These are phyloP conservation scores for Trichoderma koningii DNA, from an alignment of 2,329 filamentous ascomycete genomes.

Conservation along the genomic window DNA sequence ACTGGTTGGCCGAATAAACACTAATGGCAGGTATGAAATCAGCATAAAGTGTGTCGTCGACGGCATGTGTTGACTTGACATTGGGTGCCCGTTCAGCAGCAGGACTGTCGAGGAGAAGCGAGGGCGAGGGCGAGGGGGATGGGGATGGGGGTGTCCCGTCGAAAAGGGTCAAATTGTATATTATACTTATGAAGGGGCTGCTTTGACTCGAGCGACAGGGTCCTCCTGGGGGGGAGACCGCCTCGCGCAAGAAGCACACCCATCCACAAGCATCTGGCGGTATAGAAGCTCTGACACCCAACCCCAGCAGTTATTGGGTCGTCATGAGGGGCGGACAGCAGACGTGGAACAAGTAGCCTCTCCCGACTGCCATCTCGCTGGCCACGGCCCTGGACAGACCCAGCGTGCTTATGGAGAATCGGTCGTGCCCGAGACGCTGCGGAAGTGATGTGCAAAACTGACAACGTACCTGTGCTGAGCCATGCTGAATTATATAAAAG, in stretches of 20 bases:
- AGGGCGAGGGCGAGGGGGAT: constrained; percentile 1
- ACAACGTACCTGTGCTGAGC: constrained; percentile 39
- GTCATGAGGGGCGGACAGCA: constrained; percentile 9
- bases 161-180: constrained; percentile 25
- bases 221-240: constrained; percentile 18
- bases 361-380: constrained; percentile 21
- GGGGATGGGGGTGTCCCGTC: background rate
- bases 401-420: constrained; percentile 20
- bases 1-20: constrained; percentile 65
- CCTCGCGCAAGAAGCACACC: constrained; percentile 22
- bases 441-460: constrained; percentile 9
- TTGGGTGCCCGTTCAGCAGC: background rate
- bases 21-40: constrained; percentile 39
- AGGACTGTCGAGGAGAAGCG: background rate
- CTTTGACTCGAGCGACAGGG: constrained; percentile 23
- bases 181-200: constrained; percentile 25
- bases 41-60: constrained; percentile 25
- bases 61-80: constrained; percentile 2
- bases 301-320: constrained; percentile 20
- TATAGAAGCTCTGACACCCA: constrained; percentile 10
- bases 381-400: constrained; percentile 16
- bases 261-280: constrained; percentile 24
- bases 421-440: constrained; percentile 11
- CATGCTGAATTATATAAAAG: constrained; percentile 34
- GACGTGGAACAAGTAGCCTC: background rate